phyloP scores from a whole-genome alignment of 2,329 filamentous ascomycete genomes.

The Penicillium sp. region DNA sequence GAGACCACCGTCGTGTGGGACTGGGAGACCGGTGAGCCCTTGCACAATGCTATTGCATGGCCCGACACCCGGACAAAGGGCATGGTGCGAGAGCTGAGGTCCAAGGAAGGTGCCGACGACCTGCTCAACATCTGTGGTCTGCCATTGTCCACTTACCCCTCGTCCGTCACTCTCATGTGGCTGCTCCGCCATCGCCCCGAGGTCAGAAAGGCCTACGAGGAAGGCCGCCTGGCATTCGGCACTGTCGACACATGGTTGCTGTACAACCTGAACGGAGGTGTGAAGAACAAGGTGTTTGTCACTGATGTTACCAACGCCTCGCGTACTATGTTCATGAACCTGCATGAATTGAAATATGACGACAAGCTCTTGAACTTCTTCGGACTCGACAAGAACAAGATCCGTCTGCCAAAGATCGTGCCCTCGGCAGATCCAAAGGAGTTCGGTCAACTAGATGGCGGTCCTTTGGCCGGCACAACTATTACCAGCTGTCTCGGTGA shows the following conservation, averaged over 20 bases:
- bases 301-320: slow-evolving; percentile 87
- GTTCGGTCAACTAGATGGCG: slow-evolving; percentile 65
- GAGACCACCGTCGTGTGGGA: slow-evolving; percentile 89
- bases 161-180: slow-evolving; percentile 80
- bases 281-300: slow-evolving; percentile 65
- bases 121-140: slow-evolving; percentile 71
- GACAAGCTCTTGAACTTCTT: slow-evolving; percentile 75
- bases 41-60: slow-evolving; percentile 87
- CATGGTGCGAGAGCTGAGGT: slow-evolving; percentile 73
- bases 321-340: slow-evolving; percentile 91
- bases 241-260: slow-evolving; percentile 88
- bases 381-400: slow-evolving; percentile 65
- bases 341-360: slow-evolving; percentile 75
- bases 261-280: slow-evolving; percentile 73
- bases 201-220: slow-evolving; percentile 71
- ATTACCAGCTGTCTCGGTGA: slow-evolving; percentile 86
- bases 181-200: slow-evolving; percentile 67
- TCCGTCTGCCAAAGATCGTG: slow-evolving; percentile 76
- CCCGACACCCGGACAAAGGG: slow-evolving; percentile 76
- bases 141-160: slow-evolving; percentile 83
- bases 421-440: slow-evolving; percentile 70
- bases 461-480: slow-evolving; percentile 63
- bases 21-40: slow-evolving; percentile 69
- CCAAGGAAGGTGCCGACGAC: slow-evolving; percentile 62
- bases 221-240: slow-evolving; percentile 72